These are phyloP conservation scores for Yueomyces sp. DNA, from an alignment of 805 yeast genomes.

Conservation along the genomic window DNA sequence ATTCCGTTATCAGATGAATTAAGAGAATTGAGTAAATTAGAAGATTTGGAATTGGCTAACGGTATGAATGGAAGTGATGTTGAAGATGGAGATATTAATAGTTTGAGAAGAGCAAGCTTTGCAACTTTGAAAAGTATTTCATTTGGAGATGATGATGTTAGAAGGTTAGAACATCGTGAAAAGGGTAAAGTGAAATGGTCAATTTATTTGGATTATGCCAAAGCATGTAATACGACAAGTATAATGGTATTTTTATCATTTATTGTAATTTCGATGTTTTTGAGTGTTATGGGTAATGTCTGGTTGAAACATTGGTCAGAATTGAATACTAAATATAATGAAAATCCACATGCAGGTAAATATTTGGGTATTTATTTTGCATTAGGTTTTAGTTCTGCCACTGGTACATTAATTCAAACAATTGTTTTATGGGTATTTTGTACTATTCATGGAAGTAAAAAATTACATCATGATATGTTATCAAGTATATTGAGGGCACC, in stretches of 20 bases:
- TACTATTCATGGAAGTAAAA: constrained; percentile 69
- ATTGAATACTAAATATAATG: constrained; percentile 53
- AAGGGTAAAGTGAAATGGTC: constrained; percentile 89
- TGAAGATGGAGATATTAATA: constrained; percentile 16
- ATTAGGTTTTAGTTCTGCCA: constrained; percentile 58
- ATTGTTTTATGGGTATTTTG: constrained; percentile 67
- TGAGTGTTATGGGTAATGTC: constrained; percentile 58
- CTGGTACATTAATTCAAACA: constrained; percentile 49
- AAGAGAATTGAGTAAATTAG: constrained; percentile 20
- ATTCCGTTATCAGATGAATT: constrained; percentile 16
- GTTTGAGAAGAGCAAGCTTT: constrained; percentile 53
- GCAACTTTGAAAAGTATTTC: constrained; percentile 23
- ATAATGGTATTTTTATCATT: constrained; percentile 45
- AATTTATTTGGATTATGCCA: constrained; percentile 71
- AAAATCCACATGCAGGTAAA: constrained; percentile 56
- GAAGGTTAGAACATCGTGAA: constrained; percentile 62
- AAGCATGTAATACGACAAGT: constrained; percentile 65
- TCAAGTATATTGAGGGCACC: constrained; percentile 70
- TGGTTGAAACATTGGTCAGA: constrained; percentile 99
- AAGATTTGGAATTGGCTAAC: constrained; percentile 13
- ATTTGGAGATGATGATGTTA: constrained; percentile 24
- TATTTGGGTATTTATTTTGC: constrained; percentile 66
- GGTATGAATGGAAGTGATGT: constrained; percentile 1
- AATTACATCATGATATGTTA: constrained; percentile 67
- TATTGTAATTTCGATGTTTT: constrained; percentile 43